Conservation (phyloP, 2,329 filamentous ascomycete species). For the Trichoderma gracile region DNA sequence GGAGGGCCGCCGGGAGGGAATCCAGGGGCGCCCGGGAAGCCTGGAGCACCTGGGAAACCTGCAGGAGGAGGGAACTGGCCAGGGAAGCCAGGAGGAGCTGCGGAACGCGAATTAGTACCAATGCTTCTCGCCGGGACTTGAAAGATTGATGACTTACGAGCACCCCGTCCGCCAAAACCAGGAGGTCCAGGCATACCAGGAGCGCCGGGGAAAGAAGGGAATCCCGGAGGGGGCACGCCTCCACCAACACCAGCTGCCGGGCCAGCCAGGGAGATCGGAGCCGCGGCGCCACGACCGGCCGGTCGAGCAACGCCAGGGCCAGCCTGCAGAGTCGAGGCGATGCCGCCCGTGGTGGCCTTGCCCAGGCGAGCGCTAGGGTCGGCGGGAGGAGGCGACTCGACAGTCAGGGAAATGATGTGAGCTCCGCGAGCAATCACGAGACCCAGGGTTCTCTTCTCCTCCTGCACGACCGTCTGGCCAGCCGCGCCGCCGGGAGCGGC, state of each 20-base stretch:
- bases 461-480: slow-evolving; percentile 74
- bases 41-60: slow-evolving; percentile 41
- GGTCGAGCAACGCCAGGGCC: slow-evolving; percentile 90
- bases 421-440: slow-evolving; percentile 92
- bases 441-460: slow-evolving; percentile 97
- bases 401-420: slow-evolving; percentile 90
- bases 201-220: slow-evolving; percentile 56
- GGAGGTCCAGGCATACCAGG: slow-evolving; percentile 49
- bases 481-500: slow-evolving; percentile 61
- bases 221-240: slow-evolving; percentile 62
- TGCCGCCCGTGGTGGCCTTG: slow-evolving; percentile 68
- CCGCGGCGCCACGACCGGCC: slow-evolving; percentile 75
- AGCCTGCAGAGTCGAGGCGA: slow-evolving; percentile 69
- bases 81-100: slow-evolving; percentile 53
- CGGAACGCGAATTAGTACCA: slow-evolving; percentile 41
- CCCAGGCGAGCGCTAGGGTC: slow-evolving; percentile 90
- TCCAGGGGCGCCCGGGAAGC: slow-evolving; percentile 50
- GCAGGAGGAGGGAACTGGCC: slow-evolving; percentile 51
- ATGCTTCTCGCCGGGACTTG: not conserved
- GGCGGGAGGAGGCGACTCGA: slow-evolving; percentile 92
- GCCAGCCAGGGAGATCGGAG: slow-evolving; percentile 74
- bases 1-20: slow-evolving; percentile 50
- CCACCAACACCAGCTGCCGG: slow-evolving; percentile 86
- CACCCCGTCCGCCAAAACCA: slow-evolving; percentile 50
- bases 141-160: slow-evolving; percentile 46